phyloP scores from a whole-genome alignment of 371 early-diverging fungal species.

The Batrachochytrium dendrobatidis region DNA sequence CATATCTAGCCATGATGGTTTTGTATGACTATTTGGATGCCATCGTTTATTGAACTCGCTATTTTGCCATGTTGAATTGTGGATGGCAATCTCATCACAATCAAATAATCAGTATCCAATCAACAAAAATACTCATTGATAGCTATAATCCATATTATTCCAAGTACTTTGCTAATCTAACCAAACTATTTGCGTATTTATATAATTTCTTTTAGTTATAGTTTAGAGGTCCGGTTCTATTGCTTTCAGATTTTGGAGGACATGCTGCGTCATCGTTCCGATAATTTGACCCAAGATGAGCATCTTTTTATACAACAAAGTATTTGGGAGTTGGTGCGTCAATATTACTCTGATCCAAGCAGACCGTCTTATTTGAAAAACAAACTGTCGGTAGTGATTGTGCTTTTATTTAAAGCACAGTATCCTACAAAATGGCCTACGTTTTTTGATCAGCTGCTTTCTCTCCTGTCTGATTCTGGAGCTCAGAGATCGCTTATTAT shows the following conservation, averaged over 20 bases:
- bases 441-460: conserved; percentile 80
- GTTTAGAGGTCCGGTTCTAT: conserved; percentile 76
- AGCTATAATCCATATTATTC: neutral
- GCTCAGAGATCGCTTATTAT: conserved; percentile 53
- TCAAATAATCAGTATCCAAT: conserved; percentile 1
- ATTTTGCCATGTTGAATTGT: neutral
- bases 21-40: conserved; percentile 2
- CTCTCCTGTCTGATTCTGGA: conserved; percentile 42
- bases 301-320: conserved; percentile 40
- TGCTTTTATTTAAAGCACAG: conserved; percentile 69
- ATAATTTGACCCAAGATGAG: conserved; percentile 9
- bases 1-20: neutral
- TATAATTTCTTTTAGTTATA: conserved; percentile 9
- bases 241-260: conserved; percentile 80
- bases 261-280: conserved; percentile 55
- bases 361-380: conserved; percentile 61
- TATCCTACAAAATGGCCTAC: conserved; percentile 72
- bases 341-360: conserved; percentile 3
- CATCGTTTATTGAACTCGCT: neutral
- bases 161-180: neutral
- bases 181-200: too few relatives aligned
- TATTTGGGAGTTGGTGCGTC: conserved; percentile 53
- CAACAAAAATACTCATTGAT: neutral
- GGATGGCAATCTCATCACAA: neutral
- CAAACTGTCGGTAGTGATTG: conserved; percentile 79